phyloP scores from a whole-genome alignment of 75 land plant species.

The Pseudotsuga menziesii region DNA sequence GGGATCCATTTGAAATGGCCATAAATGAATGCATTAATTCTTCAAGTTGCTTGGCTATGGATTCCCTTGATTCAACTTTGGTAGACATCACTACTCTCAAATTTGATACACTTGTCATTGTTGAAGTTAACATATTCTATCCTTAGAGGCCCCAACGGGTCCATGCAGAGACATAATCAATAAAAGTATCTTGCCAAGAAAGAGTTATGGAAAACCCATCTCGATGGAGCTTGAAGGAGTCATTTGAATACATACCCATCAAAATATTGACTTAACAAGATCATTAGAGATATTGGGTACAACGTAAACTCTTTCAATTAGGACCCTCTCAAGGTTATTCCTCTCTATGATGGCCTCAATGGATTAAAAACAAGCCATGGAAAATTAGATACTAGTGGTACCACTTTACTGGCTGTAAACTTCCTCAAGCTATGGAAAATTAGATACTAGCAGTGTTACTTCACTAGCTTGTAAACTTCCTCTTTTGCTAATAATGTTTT shows the following conservation, averaged over 20 bases:
- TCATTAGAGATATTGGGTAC: slow-evolving; percentile 22
- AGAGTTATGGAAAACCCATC: slow-evolving; percentile 14
- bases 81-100: too few relatives aligned
- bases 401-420: too few relatives aligned
- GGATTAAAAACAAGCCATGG: slow-evolving; percentile 25
- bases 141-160: neutral
- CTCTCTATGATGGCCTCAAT: slow-evolving; percentile 16
- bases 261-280: slow-evolving; percentile 15
- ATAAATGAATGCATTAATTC: too few relatives aligned
- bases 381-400: slow-evolving; percentile 19
- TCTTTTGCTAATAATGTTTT: too few relatives aligned
- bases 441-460: slow-evolving; percentile 9
- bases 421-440: slow-evolving; percentile 17
- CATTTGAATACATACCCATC: slow-evolving; percentile 18
- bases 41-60: too few relatives aligned
- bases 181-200: slow-evolving; percentile 23
- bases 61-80: too few relatives aligned
- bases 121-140: too few relatives aligned
- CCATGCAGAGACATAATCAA: slow-evolving; percentile 21
- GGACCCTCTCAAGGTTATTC: slow-evolving; percentile 11
- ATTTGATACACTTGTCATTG: too few relatives aligned
- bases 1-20: too few relatives aligned
- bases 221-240: slow-evolving; percentile 22
- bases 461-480: too few relatives aligned
- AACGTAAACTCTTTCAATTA: slow-evolving; percentile 14